Conservation (phyloP, 768 basidiomycete genomes). For the Mycena belliarum region DNA sequence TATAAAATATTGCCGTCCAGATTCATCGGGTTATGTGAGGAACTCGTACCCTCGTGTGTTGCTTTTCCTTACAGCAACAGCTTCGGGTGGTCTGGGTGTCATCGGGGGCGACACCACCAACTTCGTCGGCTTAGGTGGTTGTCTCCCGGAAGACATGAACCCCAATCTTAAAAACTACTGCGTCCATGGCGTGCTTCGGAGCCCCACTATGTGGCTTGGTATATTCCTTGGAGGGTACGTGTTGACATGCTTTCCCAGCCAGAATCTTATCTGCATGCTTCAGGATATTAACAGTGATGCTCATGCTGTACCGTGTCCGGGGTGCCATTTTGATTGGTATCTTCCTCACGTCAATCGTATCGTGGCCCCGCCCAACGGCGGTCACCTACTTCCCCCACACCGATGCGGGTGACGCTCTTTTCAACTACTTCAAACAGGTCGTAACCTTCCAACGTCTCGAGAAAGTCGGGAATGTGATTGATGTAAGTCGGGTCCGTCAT, state of each 20-base stretch:
- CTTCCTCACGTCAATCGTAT: conserved; percentile 80
- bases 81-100: conserved; percentile 67
- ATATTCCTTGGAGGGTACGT: conserved; percentile 79
- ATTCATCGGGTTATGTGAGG: conserved; percentile 76
- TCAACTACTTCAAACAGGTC: conserved; percentile 84
- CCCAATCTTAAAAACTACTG: conserved; percentile 60
- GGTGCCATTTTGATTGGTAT: conserved; percentile 85
- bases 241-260: neutral
- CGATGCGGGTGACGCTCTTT: conserved; percentile 63
- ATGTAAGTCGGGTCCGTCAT: conserved; percentile 43
- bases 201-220: conserved; percentile 86
- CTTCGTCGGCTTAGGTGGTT: conserved; percentile 78
- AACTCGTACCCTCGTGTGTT: neutral
- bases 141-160: conserved; percentile 52
- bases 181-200: conserved; percentile 60
- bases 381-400: conserved; percentile 86
- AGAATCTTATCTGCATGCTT: neutral
- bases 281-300: conserved; percentile 68
- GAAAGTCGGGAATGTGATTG: conserved; percentile 64
- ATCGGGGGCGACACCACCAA: conserved; percentile 74
- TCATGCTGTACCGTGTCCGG: conserved; percentile 85
- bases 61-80: conserved; percentile 33
- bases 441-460: conserved; percentile 70
- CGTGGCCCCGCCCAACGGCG: conserved; percentile 81
- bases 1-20: conserved; percentile 13